Evolutionary conservation across 179 eudicot species (phyloP).

Genomic region (Nepenthes alata): DNA sequence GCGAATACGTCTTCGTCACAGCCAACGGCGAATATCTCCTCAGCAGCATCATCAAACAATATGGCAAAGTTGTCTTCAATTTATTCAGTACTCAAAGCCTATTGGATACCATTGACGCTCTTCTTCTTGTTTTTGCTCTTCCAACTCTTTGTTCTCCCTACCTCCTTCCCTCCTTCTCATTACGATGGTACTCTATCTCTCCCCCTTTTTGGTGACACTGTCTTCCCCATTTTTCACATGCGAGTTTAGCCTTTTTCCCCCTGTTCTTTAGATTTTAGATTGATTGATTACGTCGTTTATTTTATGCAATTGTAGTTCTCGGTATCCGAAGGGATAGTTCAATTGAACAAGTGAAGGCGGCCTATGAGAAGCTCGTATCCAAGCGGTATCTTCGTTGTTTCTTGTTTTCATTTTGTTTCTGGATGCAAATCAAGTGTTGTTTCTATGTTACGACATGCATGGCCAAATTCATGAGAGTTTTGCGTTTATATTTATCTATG

Average conservation of each 20-base stretch:
- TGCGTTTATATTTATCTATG: no score
- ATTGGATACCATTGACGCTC: constrained; percentile 54
- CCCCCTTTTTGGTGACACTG: not conserved
- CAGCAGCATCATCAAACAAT: not conserved
- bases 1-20: no score
- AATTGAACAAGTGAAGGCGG: constrained; percentile 53
- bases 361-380: constrained; percentile 44
- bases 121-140: constrained; percentile 39
- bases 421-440: no score
- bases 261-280: not conserved
- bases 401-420: not conserved
- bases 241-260: not conserved
- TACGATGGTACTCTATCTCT: constrained; percentile 49
- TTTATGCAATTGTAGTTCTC: constrained; percentile 34
- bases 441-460: no score
- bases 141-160: constrained; percentile 60
- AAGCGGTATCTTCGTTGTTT: constrained; percentile 34
- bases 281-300: not conserved
- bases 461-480: no score
- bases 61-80: constrained; percentile 9
- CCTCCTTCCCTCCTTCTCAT: constrained; percentile 65
- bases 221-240: not conserved
- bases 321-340: constrained; percentile 37
- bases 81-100: constrained; percentile 32
- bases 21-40: no score